A percentile compares a stretch with the other conserved stretches of the same genome.
These are phyloP conservation scores for Beverwykella pulmonaria DNA, from an alignment of 495 filamentous ascomycete species.

Conservation along the genomic window DNA sequence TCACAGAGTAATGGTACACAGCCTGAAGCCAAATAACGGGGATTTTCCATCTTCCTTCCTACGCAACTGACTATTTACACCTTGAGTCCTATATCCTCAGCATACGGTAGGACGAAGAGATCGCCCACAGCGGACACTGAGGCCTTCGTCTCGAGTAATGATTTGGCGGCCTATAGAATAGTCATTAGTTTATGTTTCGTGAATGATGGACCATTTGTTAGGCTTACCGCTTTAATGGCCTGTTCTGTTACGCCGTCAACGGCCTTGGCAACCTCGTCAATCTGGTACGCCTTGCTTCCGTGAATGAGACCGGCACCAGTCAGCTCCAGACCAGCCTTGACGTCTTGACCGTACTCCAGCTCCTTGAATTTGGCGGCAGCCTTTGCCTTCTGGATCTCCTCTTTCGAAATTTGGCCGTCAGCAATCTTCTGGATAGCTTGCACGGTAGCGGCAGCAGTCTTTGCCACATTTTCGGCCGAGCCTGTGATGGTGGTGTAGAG, in stretches of 20 bases:
- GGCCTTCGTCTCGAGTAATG: constrained; percentile 83
- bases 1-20: constrained; percentile 43
- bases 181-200: constrained; percentile 22
- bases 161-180: constrained; percentile 71
- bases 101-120: constrained; percentile 83
- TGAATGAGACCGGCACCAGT: constrained; percentile 78
- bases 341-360: constrained; percentile 77
- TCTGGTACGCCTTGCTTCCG: constrained; percentile 81
- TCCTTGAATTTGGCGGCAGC: constrained; percentile 93
- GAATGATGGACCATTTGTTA: constrained; percentile 20
- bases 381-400: constrained; percentile 87
- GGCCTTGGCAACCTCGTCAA: constrained; percentile 76
- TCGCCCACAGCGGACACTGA: constrained; percentile 87
- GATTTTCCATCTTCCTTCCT: constrained; percentile 12
- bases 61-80: constrained; percentile 64
- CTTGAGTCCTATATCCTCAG: constrained; percentile 89
- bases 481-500: constrained; percentile 80
- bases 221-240: constrained; percentile 82
- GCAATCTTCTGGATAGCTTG: constrained; percentile 79
- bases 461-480: constrained; percentile 65
- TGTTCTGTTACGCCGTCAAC: constrained; percentile 80
- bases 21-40: not conserved
- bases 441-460: constrained; percentile 64
- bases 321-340: constrained; percentile 65
- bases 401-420: constrained; percentile 71